Evolutionary conservation across 345 rosid genomes (phyloP).

Genomic region (Populus nigra): DNA sequence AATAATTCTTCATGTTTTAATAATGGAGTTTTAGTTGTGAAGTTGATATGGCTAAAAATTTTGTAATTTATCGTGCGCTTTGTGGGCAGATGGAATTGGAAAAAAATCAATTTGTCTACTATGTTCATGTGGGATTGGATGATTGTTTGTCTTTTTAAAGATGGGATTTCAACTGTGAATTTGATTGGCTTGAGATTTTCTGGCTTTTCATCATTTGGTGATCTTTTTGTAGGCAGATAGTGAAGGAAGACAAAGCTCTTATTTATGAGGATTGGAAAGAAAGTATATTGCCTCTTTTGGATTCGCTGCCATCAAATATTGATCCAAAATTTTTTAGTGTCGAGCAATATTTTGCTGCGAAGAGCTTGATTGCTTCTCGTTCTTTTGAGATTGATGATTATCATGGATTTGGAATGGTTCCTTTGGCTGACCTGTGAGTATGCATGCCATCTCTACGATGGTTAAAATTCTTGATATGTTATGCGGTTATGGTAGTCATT

Average conservation of each 20-base stretch:
- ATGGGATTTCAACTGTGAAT: background rate
- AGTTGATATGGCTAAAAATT: too few relatives aligned
- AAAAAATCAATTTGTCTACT: background rate
- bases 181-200: background rate
- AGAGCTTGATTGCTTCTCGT: conserved; percentile 69
- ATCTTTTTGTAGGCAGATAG: conserved; percentile 54
- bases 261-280: conserved; percentile 75
- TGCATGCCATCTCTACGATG: background rate
- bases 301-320: conserved; percentile 29
- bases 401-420: conserved; percentile 89
- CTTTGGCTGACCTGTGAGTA: conserved; percentile 90
- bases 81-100: too few relatives aligned
- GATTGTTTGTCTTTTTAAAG: background rate
- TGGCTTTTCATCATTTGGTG: conserved; percentile 2
- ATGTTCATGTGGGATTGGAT: background rate
- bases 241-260: conserved; percentile 73
- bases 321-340: conserved; percentile 45
- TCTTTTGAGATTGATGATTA: conserved; percentile 71
- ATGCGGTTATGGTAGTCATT: background rate
- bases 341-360: conserved; percentile 65
- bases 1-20: too few relatives aligned
- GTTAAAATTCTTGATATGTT: background rate
- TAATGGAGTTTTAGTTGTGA: too few relatives aligned
- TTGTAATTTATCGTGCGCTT: too few relatives aligned
- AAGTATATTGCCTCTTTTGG: conserved; percentile 55